Conservation (phyloP, 2,329 filamentous ascomycete species). For the Talaromyces marneffei region DNA sequence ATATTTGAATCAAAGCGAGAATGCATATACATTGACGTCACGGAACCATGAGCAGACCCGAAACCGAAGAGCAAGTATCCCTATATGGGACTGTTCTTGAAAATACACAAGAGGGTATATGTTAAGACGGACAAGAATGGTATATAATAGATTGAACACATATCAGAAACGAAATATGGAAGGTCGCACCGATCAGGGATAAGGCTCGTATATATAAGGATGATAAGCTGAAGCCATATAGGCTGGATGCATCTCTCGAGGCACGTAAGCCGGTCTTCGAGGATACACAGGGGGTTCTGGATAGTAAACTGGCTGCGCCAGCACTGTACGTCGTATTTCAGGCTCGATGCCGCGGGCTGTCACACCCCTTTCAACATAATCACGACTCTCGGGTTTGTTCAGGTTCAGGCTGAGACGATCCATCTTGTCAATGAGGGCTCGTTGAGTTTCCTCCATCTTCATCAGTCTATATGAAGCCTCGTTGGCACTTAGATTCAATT, state of each 20-base stretch:
- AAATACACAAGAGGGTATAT: not conserved
- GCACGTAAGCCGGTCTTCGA: conserved; percentile 17
- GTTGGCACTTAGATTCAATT: not conserved
- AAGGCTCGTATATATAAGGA: conserved; percentile 8
- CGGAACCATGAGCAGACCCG: not conserved
- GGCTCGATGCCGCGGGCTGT: not conserved
- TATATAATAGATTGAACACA: not conserved
- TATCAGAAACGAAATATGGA: not conserved
- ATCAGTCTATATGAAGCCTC: not conserved
- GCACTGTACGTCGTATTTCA: not conserved
- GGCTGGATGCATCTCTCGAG: conserved; percentile 10
- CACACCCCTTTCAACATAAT: not conserved
- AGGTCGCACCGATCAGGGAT: not conserved
- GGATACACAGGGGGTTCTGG: conserved; percentile 17
- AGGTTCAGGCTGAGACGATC: not conserved
- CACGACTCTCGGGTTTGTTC: not conserved
- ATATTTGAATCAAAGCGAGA: not conserved
- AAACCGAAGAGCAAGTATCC: not conserved
- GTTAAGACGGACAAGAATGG: not conserved
- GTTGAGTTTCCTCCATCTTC: conserved; percentile 1
- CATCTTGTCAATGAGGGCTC: not conserved
- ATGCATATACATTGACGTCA: not conserved
- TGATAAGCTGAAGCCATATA: conserved; percentile 12
- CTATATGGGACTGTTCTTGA: not conserved
- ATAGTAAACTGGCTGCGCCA: conserved; percentile 1